Conservation (phyloP, 306 rosid species). For the Parietaria judaica region DNA sequence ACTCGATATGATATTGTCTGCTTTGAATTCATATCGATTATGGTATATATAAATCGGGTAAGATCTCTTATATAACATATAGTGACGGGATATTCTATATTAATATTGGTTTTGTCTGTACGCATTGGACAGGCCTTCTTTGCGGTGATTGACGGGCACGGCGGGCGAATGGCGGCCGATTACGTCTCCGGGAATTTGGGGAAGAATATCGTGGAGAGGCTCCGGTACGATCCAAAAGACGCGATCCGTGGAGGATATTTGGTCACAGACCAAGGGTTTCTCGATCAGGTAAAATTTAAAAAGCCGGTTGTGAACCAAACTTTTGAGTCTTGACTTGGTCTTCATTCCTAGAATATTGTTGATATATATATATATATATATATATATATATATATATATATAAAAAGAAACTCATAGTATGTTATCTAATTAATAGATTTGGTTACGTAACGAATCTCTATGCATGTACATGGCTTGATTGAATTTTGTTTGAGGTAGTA, state of each 20-base stretch:
- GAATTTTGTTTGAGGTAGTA: too few relatives aligned
- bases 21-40: not conserved
- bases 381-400: too few relatives aligned
- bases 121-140: constrained; percentile 28
- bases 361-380: too few relatives aligned
- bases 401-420: not conserved
- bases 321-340: constrained; percentile 9
- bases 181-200: constrained; percentile 32
- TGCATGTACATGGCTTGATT: too few relatives aligned
- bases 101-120: not conserved
- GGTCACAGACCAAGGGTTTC: constrained; percentile 31
- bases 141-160: constrained; percentile 39
- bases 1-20: not conserved
- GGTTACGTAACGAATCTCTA: too few relatives aligned
- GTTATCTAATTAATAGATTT: too few relatives aligned
- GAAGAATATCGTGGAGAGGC: constrained; percentile 27
- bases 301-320: not conserved
- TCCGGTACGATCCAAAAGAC: constrained; percentile 12
- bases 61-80: too few relatives aligned
- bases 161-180: constrained; percentile 34
- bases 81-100: too few relatives aligned
- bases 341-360: not conserved
- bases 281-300: constrained; percentile 23
- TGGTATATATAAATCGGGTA: not conserved
- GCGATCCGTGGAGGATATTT: constrained; percentile 29